Percentiles rank a stretch among this genome's conserved stretches.
Evolutionary conservation across 306 rosid species (phyloP).

Genomic region (Vachellia collinsii): DNA sequence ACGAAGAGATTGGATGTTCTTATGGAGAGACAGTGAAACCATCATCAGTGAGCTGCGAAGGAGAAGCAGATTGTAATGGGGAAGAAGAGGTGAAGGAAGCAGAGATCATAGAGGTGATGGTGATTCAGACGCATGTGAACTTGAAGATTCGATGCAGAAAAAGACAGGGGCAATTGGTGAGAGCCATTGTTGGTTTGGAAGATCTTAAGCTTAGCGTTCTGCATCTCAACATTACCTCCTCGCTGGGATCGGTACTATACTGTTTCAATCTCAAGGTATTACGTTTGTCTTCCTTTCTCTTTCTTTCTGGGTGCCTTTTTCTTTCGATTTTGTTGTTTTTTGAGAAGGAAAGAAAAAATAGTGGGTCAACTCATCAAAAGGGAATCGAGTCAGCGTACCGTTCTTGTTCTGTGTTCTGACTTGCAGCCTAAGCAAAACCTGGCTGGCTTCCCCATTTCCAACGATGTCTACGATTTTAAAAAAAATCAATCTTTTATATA

Average conservation of each 20-base stretch:
- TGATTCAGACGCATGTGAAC: constrained; percentile 94
- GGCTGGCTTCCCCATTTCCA: constrained; percentile 43
- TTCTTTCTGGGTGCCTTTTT: background rate
- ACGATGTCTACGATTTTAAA: background rate
- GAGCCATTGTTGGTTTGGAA: constrained; percentile 82
- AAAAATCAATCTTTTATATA: background rate
- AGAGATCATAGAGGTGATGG: constrained; percentile 61
- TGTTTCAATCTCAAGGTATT: constrained; percentile 95
- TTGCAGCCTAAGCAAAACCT: constrained; percentile 53
- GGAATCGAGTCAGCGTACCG: constrained; percentile 56
- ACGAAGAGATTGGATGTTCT: constrained; percentile 32
- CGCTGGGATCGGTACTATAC: constrained; percentile 64
- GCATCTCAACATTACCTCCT: constrained; percentile 85
- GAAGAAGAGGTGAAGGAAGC: constrained; percentile 57
- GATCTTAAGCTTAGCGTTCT: constrained; percentile 75
- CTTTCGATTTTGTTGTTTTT: background rate
- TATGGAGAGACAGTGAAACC: constrained; percentile 42
- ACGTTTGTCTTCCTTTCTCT: background rate
- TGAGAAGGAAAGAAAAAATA: background rate
- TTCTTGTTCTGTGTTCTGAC: constrained; percentile 38
- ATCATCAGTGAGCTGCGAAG: constrained; percentile 39
- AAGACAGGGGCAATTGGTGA: constrained; percentile 67
- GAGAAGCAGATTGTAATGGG: constrained; percentile 26
- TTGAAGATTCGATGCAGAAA: constrained; percentile 74
- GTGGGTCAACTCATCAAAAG: constrained; percentile 40